phyloP scores from a whole-genome alignment of 2,329 filamentous ascomycete genomes.

The Didymella lethalis region DNA sequence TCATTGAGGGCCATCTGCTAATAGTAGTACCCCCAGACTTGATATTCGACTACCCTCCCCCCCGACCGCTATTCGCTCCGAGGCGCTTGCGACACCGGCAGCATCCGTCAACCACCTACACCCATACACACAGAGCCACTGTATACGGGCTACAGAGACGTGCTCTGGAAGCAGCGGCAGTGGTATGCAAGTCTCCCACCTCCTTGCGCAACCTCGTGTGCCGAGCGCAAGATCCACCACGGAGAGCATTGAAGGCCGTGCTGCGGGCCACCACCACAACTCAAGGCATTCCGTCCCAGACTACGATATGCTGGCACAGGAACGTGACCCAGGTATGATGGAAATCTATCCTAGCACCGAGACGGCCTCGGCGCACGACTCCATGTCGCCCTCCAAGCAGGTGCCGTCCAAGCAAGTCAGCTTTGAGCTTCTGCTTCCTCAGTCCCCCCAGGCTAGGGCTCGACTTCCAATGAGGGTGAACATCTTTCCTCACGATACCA shows the following conservation, averaged over 20 bases:
- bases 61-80: conserved; percentile 42
- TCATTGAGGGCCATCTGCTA: conserved; percentile 36
- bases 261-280: conserved; percentile 42
- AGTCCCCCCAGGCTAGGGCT: conserved; percentile 73
- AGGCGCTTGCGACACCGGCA: conserved; percentile 52
- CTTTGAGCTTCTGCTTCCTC: conserved; percentile 77
- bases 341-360: conserved; percentile 50
- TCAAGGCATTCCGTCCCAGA: conserved; percentile 32
- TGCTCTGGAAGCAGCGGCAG: conserved; percentile 14
- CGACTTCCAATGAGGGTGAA: conserved; percentile 85
- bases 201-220: conserved; percentile 38
- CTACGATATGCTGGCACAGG: conserved; percentile 41
- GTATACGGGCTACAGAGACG: conserved; percentile 29
- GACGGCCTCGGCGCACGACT: conserved; percentile 41
- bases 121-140: conserved; percentile 29
- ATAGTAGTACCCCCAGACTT: conserved; percentile 31
- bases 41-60: conserved; percentile 35
- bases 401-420: conserved; percentile 72
- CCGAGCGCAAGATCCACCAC: conserved; percentile 38
- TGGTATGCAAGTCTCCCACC: conserved; percentile 45
- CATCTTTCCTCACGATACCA: conserved; percentile 94
- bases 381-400: conserved; percentile 49
- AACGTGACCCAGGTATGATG: conserved; percentile 42
- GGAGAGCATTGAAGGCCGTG: conserved; percentile 36
- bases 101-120: conserved; percentile 44